These are phyloP conservation scores for Eremochloa ophiuroides DNA, from an alignment of 176 grass and related monocot species.

Conservation along the genomic window DNA sequence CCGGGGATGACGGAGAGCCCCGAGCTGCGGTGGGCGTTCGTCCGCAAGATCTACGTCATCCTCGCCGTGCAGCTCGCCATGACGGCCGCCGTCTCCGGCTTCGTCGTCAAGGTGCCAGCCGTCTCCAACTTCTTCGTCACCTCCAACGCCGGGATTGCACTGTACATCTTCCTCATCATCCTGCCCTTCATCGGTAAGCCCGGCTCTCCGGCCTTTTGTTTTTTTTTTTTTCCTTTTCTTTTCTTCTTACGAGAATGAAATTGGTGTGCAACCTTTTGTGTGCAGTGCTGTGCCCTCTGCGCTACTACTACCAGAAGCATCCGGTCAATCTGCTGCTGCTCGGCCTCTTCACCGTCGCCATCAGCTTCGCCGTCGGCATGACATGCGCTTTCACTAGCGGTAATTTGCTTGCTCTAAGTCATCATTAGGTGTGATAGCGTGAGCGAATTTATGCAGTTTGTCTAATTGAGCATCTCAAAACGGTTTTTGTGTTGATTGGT, in stretches of 20 bases:
- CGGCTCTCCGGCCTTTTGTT: neutral
- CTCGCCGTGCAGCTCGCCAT: constrained; percentile 66
- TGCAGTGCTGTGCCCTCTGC: constrained; percentile 62
- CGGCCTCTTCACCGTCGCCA: constrained; percentile 63
- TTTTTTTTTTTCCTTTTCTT: too few relatives aligned
- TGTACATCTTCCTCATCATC: constrained; percentile 71
- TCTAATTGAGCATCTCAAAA: neutral
- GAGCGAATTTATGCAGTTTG: neutral
- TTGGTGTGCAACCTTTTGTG: neutral
- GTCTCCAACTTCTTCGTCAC: constrained; percentile 84
- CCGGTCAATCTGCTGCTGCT: constrained; percentile 75
- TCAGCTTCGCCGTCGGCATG: constrained; percentile 71
- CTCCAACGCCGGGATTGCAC: constrained; percentile 48
- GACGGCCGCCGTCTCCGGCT: constrained; percentile 56
- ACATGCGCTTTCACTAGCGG: constrained; percentile 76
- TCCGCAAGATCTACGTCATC: constrained; percentile 90
- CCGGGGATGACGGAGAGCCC: constrained; percentile 81
- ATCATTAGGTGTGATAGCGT: neutral
- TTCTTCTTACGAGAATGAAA: neutral
- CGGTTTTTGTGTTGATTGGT: neutral
- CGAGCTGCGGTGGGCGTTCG: constrained; percentile 81
- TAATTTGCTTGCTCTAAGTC: constrained; percentile 14
- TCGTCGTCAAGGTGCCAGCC: constrained; percentile 69
- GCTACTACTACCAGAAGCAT: constrained; percentile 65
- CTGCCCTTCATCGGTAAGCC: constrained; percentile 57